phyloP scores from a whole-genome alignment of 176 grass and related monocot species.

The Secale cereale region DNA sequence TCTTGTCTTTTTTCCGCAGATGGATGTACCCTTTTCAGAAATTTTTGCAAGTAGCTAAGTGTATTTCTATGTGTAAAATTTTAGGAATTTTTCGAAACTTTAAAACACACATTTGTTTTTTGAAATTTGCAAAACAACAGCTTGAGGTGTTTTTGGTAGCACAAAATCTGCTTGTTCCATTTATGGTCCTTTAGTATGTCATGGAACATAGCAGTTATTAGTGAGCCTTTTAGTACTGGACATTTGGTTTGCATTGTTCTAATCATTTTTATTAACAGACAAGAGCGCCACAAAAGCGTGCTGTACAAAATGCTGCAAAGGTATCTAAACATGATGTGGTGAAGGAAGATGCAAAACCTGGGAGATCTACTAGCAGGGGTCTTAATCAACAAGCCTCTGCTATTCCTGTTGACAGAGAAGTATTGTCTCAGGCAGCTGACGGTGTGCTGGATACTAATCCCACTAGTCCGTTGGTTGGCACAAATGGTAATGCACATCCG shows the following conservation, averaged over 20 bases:
- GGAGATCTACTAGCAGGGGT: constrained; percentile 60
- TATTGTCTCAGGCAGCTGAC: constrained; percentile 42
- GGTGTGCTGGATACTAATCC: constrained; percentile 27
- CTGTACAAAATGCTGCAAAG: constrained; percentile 54
- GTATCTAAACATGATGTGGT: constrained; percentile 54
- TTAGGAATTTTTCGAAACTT: not conserved
- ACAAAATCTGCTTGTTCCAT: not conserved
- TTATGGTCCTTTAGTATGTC: constrained; percentile 18
- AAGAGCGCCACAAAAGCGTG: constrained; percentile 62
- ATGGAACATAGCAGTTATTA: not conserved
- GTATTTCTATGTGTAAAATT: not conserved
- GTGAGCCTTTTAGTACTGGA: not conserved
- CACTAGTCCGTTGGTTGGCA: constrained; percentile 17
- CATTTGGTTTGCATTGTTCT: constrained; percentile 18
- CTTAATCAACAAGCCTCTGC: constrained; percentile 46
- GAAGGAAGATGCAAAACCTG: constrained; percentile 73
- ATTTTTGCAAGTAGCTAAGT: not conserved
- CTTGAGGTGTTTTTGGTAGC: not conserved
- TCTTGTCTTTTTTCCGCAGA: not conserved
- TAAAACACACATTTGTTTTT: not conserved
- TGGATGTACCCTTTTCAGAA: not conserved
- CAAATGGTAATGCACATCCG: constrained; percentile 45
- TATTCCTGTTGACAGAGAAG: constrained; percentile 43
- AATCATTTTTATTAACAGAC: constrained; percentile 45
- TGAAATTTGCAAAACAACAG: not conserved